Evolutionary conservation across 345 rosid species (phyloP).

Genomic region (Salix udensis): DNA sequence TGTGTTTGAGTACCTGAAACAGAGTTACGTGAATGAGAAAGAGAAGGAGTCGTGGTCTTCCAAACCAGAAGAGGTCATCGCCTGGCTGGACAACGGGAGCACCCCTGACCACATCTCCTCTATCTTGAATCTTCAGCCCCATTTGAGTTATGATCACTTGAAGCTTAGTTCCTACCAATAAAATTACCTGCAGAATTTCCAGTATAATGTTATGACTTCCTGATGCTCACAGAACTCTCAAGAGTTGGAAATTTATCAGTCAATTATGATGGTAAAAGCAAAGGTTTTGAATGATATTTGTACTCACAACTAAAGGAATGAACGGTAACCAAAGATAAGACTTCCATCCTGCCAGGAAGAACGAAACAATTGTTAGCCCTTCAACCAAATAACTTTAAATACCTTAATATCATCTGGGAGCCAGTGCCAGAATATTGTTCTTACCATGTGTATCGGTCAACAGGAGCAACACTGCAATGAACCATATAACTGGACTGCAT

Average conservation of each 20-base stretch:
- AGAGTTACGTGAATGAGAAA: constrained; percentile 82
- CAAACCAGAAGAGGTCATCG: constrained; percentile 94
- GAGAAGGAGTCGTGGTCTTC: constrained; percentile 77
- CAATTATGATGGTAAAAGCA: neutral
- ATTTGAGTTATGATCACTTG: constrained; percentile 79
- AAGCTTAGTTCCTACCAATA: constrained; percentile 73
- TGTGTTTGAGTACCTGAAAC: constrained; percentile 55
- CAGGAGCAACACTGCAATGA: constrained; percentile 59
- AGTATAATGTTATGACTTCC: neutral
- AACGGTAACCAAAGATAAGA: constrained; percentile 82
- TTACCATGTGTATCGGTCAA: constrained; percentile 78
- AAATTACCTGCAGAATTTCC: constrained; percentile 46
- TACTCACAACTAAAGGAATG: constrained; percentile 74
- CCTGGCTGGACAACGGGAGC: constrained; percentile 88
- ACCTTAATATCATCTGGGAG: neutral
- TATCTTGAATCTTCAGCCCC: constrained; percentile 73
- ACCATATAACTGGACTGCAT: constrained; percentile 79
- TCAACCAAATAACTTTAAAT: neutral
- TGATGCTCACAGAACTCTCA: neutral
- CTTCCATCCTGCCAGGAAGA: constrained; percentile 47
- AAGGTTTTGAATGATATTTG: neutral
- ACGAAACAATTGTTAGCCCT: neutral
- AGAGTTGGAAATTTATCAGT: neutral
- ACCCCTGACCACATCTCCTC: constrained; percentile 87
- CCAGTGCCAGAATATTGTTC: constrained; percentile 4